phyloP scores from a whole-genome alignment of 2,329 filamentous ascomycete genomes.

The Periconia macrospinosa region DNA sequence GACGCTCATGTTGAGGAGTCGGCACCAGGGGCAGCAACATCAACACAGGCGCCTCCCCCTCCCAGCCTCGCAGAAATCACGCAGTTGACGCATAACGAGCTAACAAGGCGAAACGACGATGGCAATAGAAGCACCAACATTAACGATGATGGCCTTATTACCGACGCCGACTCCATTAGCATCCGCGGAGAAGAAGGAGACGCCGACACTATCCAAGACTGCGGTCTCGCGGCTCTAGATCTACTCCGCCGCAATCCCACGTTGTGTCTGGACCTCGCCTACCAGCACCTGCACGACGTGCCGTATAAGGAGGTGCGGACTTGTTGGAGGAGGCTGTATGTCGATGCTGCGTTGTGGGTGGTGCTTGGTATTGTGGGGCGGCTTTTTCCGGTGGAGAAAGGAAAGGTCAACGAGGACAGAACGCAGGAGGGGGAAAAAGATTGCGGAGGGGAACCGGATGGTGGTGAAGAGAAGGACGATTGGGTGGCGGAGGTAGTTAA shows the following conservation, averaged over 20 bases:
- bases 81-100: slow-evolving; percentile 25
- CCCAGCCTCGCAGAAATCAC: slow-evolving; percentile 27
- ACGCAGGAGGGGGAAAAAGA: slow-evolving; percentile 4
- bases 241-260: slow-evolving; percentile 45
- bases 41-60: slow-evolving; percentile 2
- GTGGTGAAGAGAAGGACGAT: slow-evolving; percentile 24
- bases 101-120: slow-evolving; percentile 10
- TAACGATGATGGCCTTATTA: no score
- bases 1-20: not conserved
- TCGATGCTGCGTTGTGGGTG: slow-evolving; percentile 68
- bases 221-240: slow-evolving; percentile 44
- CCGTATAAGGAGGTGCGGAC: slow-evolving; percentile 66
- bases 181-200: no score
- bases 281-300: slow-evolving; percentile 70
- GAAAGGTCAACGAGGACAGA: slow-evolving; percentile 11
- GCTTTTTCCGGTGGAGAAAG: not conserved
- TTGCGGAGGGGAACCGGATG: slow-evolving; percentile 6
- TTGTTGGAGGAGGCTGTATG: slow-evolving; percentile 72
- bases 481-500: slow-evolving; percentile 64
- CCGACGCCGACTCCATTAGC: no score
- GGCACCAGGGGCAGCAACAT: not conserved
- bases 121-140: no score
- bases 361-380: slow-evolving; percentile 45
- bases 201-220: slow-evolving; percentile 35
- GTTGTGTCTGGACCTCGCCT: slow-evolving; percentile 62